These are phyloP conservation scores for Xerocomellus intermedius DNA, from an alignment of 768 basidiomycete genomes.

Conservation along the genomic window DNA sequence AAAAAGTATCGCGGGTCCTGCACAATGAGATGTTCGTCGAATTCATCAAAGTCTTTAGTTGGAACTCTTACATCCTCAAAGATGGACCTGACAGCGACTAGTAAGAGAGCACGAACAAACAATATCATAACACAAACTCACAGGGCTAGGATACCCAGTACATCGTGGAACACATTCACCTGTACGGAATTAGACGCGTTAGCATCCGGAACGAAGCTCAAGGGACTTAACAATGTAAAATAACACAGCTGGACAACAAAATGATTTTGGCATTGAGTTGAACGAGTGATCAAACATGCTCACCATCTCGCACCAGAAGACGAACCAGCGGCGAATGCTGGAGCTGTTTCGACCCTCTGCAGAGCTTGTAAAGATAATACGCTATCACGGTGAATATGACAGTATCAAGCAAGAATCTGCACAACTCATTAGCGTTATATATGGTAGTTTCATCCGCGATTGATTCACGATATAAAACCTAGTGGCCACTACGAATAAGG, in stretches of 20 bases:
- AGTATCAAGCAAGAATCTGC: conserved; percentile 1
- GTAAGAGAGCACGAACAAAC: not conserved
- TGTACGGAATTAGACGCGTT: not conserved
- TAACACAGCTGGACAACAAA: not conserved
- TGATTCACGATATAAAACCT: conserved; percentile 1
- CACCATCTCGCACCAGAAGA: conserved; percentile 7
- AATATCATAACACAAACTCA: not conserved
- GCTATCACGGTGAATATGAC: not conserved
- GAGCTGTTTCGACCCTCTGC: not conserved
- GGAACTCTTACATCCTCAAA: not conserved
- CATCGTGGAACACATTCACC: conserved; percentile 6
- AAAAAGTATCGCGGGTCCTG: conserved; percentile 7
- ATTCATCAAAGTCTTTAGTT: not conserved
- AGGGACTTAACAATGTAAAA: conserved; percentile 4
- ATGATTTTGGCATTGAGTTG: not conserved
- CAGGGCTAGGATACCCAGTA: not conserved
- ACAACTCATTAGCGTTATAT: not conserved
- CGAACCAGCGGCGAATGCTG: conserved; percentile 1
- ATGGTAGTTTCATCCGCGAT: too few species aligned
- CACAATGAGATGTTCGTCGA: not conserved
- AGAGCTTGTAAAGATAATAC: conserved; percentile 3
- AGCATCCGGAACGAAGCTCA: too few species aligned
- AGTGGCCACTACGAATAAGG: conserved; percentile 1
- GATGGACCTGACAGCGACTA: not conserved
- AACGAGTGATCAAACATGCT: not conserved